phyloP scores from a whole-genome alignment of 768 basidiomycete species.

The Mycena galericulata region DNA sequence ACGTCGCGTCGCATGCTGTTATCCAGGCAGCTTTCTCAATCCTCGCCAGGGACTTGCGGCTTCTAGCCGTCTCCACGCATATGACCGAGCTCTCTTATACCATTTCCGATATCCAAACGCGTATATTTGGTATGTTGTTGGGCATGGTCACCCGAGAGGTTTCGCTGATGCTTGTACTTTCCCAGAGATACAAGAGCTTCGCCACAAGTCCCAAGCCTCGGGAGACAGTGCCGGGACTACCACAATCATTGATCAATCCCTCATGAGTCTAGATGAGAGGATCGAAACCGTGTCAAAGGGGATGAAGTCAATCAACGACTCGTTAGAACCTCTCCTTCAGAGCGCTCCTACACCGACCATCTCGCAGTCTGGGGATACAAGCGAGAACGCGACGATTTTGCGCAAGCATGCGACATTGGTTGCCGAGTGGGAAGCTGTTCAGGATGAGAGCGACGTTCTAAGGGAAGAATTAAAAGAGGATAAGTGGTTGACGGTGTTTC shows the following conservation, averaged over 20 bases:
- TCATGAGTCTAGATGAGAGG: slow-evolving; percentile 83
- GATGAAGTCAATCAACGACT: slow-evolving; percentile 75
- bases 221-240: slow-evolving; percentile 70
- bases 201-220: slow-evolving; percentile 84
- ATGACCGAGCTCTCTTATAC: slow-evolving; percentile 90
- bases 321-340: slow-evolving; percentile 70
- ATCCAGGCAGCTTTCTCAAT: slow-evolving; percentile 34
- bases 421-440: slow-evolving; percentile 85
- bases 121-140: slow-evolving; percentile 80
- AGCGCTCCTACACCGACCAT: slow-evolving; percentile 61
- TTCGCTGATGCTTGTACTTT: slow-evolving; percentile 17
- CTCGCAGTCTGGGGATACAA: slow-evolving; percentile 49
- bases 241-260: slow-evolving; percentile 81
- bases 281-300: slow-evolving; percentile 79
- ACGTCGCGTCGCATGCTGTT: slow-evolving; percentile 49
- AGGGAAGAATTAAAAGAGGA: slow-evolving; percentile 96
- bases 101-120: slow-evolving; percentile 91
- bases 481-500: slow-evolving; percentile 95
- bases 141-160: slow-evolving; percentile 2
- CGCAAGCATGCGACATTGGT: slow-evolving; percentile 81
- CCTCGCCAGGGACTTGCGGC: slow-evolving; percentile 72
- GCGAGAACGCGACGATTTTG: slow-evolving; percentile 64
- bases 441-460: slow-evolving; percentile 83
- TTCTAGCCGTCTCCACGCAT: slow-evolving; percentile 84
- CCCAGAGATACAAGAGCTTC: slow-evolving; percentile 91